These are phyloP conservation scores for Chenopodium quinoa DNA, from an alignment of 148 eudicot genomes.

Conservation along the genomic window DNA sequence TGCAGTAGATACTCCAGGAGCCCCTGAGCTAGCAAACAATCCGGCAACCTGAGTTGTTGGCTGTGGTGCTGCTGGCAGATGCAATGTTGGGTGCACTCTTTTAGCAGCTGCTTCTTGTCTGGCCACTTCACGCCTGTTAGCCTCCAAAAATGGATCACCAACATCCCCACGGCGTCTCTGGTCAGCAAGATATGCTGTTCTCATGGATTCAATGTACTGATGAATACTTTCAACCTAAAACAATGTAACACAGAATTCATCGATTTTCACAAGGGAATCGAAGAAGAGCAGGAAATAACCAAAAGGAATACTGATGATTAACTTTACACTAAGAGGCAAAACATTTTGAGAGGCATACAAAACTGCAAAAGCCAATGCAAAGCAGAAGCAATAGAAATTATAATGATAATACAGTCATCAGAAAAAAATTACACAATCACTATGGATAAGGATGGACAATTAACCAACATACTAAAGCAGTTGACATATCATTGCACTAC, in stretches of 20 bases:
- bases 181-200: conserved; percentile 87
- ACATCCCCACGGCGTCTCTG: conserved; percentile 81
- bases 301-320: too few species aligned
- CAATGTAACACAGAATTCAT: background rate
- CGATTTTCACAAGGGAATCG: background rate
- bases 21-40: conserved; percentile 58
- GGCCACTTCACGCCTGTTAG: conserved; percentile 89
- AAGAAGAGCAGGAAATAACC: background rate
- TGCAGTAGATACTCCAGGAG: conserved; percentile 44
- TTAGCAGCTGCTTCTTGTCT: conserved; percentile 92
- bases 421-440: background rate
- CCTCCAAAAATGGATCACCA: conserved; percentile 88
- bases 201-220: conserved; percentile 97
- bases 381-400: background rate
- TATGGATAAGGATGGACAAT: background rate
- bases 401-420: background rate
- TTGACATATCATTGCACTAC: too few species aligned
- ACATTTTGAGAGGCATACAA: background rate
- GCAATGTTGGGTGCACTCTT: conserved; percentile 83
- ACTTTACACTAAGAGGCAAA: background rate
- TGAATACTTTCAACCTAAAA: conserved; percentile 93
- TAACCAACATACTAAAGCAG: too few species aligned
- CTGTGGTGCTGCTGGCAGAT: conserved; percentile 71
- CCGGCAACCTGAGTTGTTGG: conserved; percentile 77
- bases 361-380: background rate